phyloP scores from a whole-genome alignment of 495 filamentous ascomycete species.

The Podospora fimiseda region DNA sequence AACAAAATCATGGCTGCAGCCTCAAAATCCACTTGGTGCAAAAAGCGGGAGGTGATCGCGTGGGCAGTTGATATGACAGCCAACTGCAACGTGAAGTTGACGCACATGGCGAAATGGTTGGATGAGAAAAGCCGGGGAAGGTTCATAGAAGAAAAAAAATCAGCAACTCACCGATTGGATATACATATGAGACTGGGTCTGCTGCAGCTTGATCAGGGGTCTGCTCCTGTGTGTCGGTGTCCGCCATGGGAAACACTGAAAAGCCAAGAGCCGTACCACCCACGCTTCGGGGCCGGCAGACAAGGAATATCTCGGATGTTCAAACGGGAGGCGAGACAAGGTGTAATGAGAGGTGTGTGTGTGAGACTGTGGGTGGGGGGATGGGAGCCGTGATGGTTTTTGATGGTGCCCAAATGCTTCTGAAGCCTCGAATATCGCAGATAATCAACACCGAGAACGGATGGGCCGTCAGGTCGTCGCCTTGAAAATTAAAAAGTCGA shows the following conservation, averaged over 20 bases:
- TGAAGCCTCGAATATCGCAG: too few relatives aligned
- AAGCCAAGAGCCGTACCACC: constrained; percentile 2
- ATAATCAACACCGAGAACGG: too few relatives aligned
- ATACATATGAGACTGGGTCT: constrained; percentile 37
- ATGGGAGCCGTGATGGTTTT: background rate
- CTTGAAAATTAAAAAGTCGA: too few relatives aligned
- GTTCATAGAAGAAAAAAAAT: constrained; percentile 11
- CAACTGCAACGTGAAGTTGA: constrained; percentile 33
- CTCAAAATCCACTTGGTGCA: constrained; percentile 17
- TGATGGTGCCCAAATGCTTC: background rate
- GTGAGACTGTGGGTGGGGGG: background rate
- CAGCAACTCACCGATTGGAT: constrained; percentile 44
- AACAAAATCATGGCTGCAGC: constrained; percentile 4
- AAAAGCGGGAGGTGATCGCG: constrained; percentile 20
- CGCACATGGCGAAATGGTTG: constrained; percentile 44
- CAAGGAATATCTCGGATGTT: background rate
- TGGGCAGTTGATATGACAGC: constrained; percentile 16
- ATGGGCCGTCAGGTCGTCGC: too few relatives aligned
- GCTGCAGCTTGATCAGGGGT: constrained; percentile 36
- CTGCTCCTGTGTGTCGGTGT: constrained; percentile 31
- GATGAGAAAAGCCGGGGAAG: constrained; percentile 24
- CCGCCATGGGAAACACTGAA: constrained; percentile 15
- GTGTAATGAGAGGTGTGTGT: background rate
- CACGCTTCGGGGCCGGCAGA: constrained; percentile 1
- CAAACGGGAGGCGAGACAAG: background rate